phyloP scores from a whole-genome alignment of 106 monocot species.

The Dioscorea zingiberensis region DNA sequence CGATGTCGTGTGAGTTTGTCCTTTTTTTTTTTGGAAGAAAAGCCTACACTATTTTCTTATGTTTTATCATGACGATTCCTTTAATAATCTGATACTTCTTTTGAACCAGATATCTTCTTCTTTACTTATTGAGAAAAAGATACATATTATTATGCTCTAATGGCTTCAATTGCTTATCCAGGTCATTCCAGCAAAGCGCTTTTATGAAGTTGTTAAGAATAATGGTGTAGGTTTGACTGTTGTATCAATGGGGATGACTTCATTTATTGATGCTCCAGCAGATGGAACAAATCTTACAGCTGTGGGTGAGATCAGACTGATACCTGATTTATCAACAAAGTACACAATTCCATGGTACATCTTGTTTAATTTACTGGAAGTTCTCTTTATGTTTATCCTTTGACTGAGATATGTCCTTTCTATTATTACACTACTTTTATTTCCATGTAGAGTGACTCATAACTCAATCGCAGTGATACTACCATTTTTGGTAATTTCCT shows the following conservation, averaged over 20 bases:
- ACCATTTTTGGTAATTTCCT: background rate
- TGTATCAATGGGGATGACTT: conserved; percentile 77
- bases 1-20: conserved; percentile 76
- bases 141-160: background rate
- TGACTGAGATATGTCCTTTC: background rate
- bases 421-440: background rate
- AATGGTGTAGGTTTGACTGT: conserved; percentile 74
- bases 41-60: background rate
- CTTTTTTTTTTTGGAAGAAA: background rate
- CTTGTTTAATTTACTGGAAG: too few relatives aligned
- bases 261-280: conserved; percentile 68
- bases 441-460: background rate
- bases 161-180: conserved; percentile 12
- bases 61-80: background rate
- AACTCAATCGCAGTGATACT: background rate
- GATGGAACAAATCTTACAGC: conserved; percentile 61
- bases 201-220: conserved; percentile 68
- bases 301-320: conserved; percentile 84
- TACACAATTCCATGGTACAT: conserved; percentile 78
- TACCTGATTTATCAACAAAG: conserved; percentile 80
- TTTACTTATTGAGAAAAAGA: background rate
- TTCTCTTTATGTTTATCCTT: too few relatives aligned
- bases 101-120: background rate
- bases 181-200: conserved; percentile 75
- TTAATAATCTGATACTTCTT: background rate